Base-by-base conservation (phyloP, 768 basidiomycete genomes). In the Tricholoma furcatifolium region DNA sequence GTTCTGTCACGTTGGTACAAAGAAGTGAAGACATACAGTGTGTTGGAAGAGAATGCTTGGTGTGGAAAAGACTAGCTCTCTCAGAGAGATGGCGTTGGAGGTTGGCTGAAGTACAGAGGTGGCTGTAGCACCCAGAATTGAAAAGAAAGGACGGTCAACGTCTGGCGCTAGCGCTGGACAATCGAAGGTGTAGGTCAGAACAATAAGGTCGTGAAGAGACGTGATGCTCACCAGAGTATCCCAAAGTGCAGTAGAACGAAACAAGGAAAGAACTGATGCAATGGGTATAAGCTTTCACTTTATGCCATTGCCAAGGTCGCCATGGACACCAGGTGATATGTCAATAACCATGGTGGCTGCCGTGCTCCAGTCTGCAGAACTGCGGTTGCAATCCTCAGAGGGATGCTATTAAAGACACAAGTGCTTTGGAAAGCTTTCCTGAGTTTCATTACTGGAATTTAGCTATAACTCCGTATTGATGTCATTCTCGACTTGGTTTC, bases 141-240 rank as follows among this genome's bases (percentile, higher is more conserved):
- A 65, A 70, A 64, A 64, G 65, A 65, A 70, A 73, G 67, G 84
- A 83, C 85, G 86, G 66, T 87, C 86, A 82, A 88, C 87, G 87
- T 74, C 85, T 74, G 67, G 69, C 60, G 68, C 69, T 76, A 69
- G 78, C 74, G 73, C 81, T 75, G 62, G 59, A 62, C 61, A 54
- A 57, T 60, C 56, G 60, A 69, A 58, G 65, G 67, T 66, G 60
- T 62, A 18, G 17, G 2, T 0, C 14, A 15, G n/a, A 38, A 45
- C 62, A 57, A 62, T 58, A 47, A 56, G 63, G 61, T 57, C 56
- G 53, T 56, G 55, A 57, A 58, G 48, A 34, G 71, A 40, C 18
- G 27, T 27, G 8, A 23, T 38, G 44, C 53, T 43, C 46, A 57
- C 55, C 58, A 60, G 50, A 47, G 55, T 63, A 49, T 53, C 40